Evolutionary conservation across 768 basidiomycete genomes (phyloP).

Genomic region (Leucosporidium scottii): DNA sequence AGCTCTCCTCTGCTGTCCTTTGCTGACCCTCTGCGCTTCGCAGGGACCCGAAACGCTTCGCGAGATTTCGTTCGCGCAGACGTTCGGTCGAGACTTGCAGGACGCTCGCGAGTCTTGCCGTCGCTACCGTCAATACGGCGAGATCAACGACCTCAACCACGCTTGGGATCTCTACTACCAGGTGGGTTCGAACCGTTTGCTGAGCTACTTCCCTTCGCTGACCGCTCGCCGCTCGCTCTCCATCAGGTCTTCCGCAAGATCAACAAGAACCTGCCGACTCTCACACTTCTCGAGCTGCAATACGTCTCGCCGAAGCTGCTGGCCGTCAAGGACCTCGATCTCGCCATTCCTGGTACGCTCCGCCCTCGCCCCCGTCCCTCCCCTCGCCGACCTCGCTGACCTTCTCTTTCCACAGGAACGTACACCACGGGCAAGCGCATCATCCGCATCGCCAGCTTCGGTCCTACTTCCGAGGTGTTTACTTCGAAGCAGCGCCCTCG

Average conservation of each 20-base stretch:
- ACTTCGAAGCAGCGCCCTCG: slow-evolving; percentile 95
- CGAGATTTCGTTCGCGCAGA: slow-evolving; percentile 90
- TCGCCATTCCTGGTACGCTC: slow-evolving; percentile 83
- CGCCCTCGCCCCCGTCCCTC: neutral
- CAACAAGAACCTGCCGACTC: slow-evolving; percentile 81
- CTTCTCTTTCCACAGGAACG: slow-evolving; percentile 54
- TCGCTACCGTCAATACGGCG: slow-evolving; percentile 75
- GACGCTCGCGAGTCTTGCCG: slow-evolving; percentile 88
- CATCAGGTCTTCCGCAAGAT: slow-evolving; percentile 87
- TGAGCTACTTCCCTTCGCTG: too few relatives aligned
- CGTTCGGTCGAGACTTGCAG: slow-evolving; percentile 81
- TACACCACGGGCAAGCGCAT: slow-evolving; percentile 82
- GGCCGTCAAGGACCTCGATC: slow-evolving; percentile 77
- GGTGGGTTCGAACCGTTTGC: slow-evolving; percentile 47
- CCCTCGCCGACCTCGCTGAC: neutral
- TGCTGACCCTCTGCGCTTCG: neutral
- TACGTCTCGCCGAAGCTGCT: slow-evolving; percentile 90
- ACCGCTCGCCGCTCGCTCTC: too few relatives aligned
- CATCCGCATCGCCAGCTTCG: slow-evolving; percentile 73
- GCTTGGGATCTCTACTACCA: slow-evolving; percentile 99
- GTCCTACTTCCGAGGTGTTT: slow-evolving; percentile 84
- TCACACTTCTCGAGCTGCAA: slow-evolving; percentile 80
- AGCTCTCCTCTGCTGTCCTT: slow-evolving; percentile 36
- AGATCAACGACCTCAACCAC: slow-evolving; percentile 81
- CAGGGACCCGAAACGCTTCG: slow-evolving; percentile 89